Base-by-base conservation (phyloP, 176 grass and related monocot genomes). In the Oryza brachyantha region DNA sequence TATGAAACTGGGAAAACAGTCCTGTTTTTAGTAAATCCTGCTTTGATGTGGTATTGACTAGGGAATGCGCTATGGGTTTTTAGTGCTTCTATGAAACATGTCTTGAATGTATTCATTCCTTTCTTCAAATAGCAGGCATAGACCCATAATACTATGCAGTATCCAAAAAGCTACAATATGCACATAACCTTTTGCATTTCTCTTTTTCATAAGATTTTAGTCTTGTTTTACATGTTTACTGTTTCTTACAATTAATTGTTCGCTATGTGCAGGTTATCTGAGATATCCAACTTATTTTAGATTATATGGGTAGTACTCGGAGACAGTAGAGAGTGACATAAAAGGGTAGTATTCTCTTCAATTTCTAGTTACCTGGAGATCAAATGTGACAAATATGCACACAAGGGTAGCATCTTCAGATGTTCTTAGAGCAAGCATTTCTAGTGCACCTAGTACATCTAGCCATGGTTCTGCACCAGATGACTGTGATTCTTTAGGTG, bases 401-500 rank as follows among this genome's bases (percentile, higher is more conserved):
- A 72, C 34, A 12, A 97, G 94, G 75, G 89, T 81, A 62, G 54
- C 86, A 58, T 85, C 85, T 21, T 91, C 87, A 79, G 94, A 97
- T 86, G 85, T 91, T 92, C 89, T 94, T 74, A 88, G 91, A 77
- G 87, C 93, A 81, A 97, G 94, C 70, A 85, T 94, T 88, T 97
- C 94, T 78, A 97, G 94, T 41, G 91, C 91, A 29, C 94, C 94
- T 45, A 97, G 94, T 76, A 97, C 94, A 61, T 97, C 94, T 4
- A 97, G 94, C 77, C 94, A 97, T 88, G 91, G 94, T 77, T 97
- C 94, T 72, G 92, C 79, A 65, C 91, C 92, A 38, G 95, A 97
- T 76, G 95, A 97, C 70, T 97, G 88, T 41, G 95, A 97, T 77
- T 85, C 90, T 16, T 82, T 90, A 73, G 89, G 91, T 22, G 95